Evolutionary conservation across 805 yeast species (phyloP), one percentile per base, ranked within the genome.

Genomic region (Limtongia smithiae): DNA sequence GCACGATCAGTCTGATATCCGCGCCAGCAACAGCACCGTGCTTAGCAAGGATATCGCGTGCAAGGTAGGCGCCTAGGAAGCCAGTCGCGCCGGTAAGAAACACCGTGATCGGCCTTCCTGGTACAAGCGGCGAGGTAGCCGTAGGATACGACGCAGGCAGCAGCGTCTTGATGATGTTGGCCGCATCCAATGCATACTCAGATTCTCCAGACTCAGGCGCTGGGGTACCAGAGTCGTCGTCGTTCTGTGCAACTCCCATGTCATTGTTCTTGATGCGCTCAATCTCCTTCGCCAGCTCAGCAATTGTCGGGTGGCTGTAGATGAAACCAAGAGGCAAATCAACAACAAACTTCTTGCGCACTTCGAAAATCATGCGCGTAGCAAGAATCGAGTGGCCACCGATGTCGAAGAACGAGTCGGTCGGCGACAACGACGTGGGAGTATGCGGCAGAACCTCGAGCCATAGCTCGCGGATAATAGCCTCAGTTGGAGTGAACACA

Each of bases 371-470:
- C 96, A 93, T 89, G 65, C 94, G 80, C 0, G 99, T 94, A 6
- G 97, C 97, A 55, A 93, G 73, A 61, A 93, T 91, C 1, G 97
- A 91, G 68, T 93, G 99, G 2, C 99, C 99, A 51, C 99, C 99
- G 45, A 94, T 72, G 65, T 93, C 99, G 63, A 93, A 93, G 78
- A 93, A 93, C 1, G 95, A 85, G 66, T 93, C 98, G 2, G 78
- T 77, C 30, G 83, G 83, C 27, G 83, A 74, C 37, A 89, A 76
- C 2, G 85, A 70, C 1, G 91, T 83, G 5, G 97, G 96, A 55
- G 80, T 77, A 58, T 81, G 84, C 37, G 97, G 97, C 59, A 93
- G 75, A 11, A 93, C 83, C 22, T 76, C 77, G 44, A 84, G 69
- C 98, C 98, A 93, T 51, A 93, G 68, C 49, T 89, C 90, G 55